A percentile compares a stretch with the other conserved stretches of the same genome.
Evolutionary conservation across 2,329 filamentous ascomycete genomes (phyloP).

Genomic region (Trichoderma sp.): DNA sequence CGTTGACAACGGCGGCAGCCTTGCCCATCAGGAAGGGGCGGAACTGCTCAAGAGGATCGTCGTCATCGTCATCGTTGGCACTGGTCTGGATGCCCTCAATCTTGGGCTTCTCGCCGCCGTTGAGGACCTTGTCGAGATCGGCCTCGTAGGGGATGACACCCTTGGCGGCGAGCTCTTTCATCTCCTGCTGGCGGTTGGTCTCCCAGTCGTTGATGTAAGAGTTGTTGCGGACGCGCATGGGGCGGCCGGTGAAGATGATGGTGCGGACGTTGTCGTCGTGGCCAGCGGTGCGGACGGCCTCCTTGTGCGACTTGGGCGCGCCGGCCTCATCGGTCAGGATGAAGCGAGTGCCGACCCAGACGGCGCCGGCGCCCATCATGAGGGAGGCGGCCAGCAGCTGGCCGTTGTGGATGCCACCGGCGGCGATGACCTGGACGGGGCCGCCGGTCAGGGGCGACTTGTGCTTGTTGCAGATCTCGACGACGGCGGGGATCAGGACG

Average conservation of each 20-base stretch:
- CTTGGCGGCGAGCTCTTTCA: conserved; percentile 87
- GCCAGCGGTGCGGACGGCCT: conserved; percentile 85
- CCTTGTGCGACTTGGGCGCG: conserved; percentile 90
- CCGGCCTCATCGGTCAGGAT: conserved; percentile 93
- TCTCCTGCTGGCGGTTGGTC: conserved; percentile 83
- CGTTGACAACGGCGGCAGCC: conserved; percentile 88
- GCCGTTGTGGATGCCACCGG: conserved; percentile 92
- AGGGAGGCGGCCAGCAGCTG: conserved; percentile 85
- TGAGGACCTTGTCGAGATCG: conserved; percentile 80
- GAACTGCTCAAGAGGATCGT: conserved; percentile 89
- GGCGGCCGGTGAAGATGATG: conserved; percentile 97
- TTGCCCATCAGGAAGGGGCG: conserved; percentile 96
- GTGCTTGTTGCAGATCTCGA: conserved; percentile 75
- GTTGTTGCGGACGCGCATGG: conserved; percentile 91
- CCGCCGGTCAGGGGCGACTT: conserved; percentile 85
- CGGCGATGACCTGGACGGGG: conserved; percentile 88
- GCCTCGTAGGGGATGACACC: conserved; percentile 92
- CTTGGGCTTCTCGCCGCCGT: conserved; percentile 63
- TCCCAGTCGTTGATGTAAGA: conserved; percentile 96
- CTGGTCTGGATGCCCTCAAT: conserved; percentile 59
- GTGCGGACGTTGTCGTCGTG: conserved; percentile 97
- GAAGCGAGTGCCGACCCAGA: conserved; percentile 98
- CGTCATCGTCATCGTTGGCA: conserved; percentile 65
- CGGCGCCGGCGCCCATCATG: conserved; percentile 87
- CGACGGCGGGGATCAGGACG: conserved; percentile 89